phyloP scores from a whole-genome alignment of 2,329 filamentous ascomycete species.

The Chaetomiaceae sp. region DNA sequence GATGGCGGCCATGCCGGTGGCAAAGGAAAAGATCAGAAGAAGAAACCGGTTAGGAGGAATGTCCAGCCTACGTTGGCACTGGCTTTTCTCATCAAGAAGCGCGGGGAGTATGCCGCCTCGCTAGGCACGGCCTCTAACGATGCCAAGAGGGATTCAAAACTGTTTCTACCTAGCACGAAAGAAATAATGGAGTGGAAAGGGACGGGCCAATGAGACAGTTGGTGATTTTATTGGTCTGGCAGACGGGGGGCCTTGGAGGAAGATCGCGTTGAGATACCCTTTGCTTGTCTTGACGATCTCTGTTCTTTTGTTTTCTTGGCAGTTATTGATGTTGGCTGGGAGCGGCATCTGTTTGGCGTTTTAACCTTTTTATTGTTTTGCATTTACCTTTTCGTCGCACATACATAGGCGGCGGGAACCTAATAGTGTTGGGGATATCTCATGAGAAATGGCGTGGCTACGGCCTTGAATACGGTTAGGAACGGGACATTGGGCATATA shows the following conservation, averaged over 20 bases:
- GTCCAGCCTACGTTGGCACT: constrained; percentile 26
- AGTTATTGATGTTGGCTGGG: not conserved
- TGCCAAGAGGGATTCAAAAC: constrained; percentile 4
- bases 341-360: constrained; percentile 6
- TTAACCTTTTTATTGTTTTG: not conserved
- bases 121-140: constrained; percentile 8
- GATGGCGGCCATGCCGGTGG: not conserved
- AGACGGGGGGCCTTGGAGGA: not conserved
- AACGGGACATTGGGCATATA: too few species aligned
- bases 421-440: not conserved
- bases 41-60: constrained; percentile 10
- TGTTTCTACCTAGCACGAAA: constrained; percentile 25
- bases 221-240: too few species aligned
- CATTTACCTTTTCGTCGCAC: not conserved
- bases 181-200: constrained; percentile 29
- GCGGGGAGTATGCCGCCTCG: constrained; percentile 22
- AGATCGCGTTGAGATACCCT: constrained; percentile 18
- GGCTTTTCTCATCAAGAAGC: constrained; percentile 26
- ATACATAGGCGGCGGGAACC: not conserved
- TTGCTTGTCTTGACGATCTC: constrained; percentile 4
- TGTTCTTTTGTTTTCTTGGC: not conserved
- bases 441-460: too few species aligned
- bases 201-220: not conserved
- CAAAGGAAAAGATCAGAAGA: constrained; percentile 2
- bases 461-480: too few species aligned